Conservation (phyloP, 306 rosid species). For the Glycine tomentella region DNA sequence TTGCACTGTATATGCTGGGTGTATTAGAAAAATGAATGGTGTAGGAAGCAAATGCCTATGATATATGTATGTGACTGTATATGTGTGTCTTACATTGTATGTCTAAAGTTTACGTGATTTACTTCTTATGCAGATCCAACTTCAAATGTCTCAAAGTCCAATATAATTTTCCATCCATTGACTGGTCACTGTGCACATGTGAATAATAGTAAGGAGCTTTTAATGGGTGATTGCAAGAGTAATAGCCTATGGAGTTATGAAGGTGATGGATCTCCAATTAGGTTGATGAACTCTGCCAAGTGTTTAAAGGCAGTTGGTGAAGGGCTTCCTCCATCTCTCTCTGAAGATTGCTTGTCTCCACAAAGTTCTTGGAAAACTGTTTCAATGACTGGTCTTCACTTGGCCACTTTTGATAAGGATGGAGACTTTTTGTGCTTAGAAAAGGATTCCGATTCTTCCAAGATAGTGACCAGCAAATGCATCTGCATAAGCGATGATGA, state of each 20-base stretch:
- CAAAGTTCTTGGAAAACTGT: constrained; percentile 52
- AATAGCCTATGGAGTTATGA: constrained; percentile 48
- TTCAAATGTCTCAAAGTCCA: constrained; percentile 46
- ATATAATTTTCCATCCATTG: constrained; percentile 52
- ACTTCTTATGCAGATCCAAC: constrained; percentile 50
- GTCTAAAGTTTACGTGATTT: constrained; percentile 2
- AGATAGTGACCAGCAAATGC: constrained; percentile 49
- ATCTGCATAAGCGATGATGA: constrained; percentile 55
- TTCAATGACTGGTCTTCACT: constrained; percentile 53
- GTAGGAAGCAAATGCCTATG: too few relatives aligned
- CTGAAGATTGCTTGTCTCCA: constrained; percentile 45
- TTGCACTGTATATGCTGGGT: too few relatives aligned
- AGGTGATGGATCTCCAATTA: constrained; percentile 48
- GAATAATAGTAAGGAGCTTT: constrained; percentile 39
- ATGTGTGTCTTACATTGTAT: background rate
- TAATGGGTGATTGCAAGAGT: constrained; percentile 45
- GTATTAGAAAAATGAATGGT: too few relatives aligned
- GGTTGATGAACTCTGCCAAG: constrained; percentile 7
- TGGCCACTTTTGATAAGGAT: constrained; percentile 44
- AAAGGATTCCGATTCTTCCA: constrained; percentile 36
- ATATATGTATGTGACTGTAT: too few relatives aligned
- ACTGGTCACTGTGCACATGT: constrained; percentile 50
- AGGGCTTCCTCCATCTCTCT: constrained; percentile 41
- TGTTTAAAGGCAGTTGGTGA: constrained; percentile 55
- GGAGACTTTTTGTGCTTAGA: constrained; percentile 47